These are phyloP conservation scores for Schoenoplectus triqueter DNA, from an alignment of 202 grass and related monocot species.

Conservation along the genomic window DNA sequence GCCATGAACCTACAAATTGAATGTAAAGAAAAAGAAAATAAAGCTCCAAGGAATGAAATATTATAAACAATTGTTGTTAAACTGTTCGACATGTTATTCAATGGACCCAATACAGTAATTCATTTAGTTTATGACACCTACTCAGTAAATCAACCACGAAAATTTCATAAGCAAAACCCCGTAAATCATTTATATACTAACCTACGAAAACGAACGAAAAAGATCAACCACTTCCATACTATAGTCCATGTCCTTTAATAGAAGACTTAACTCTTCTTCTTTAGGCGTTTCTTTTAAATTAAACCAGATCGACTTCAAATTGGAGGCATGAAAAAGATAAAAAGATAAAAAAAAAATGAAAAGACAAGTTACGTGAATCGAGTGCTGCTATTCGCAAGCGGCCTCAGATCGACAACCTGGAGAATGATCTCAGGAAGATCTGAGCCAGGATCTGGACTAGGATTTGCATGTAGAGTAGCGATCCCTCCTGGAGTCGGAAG, in stretches of 20 bases:
- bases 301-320: slow-evolving; percentile 15
- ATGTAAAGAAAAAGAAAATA: slow-evolving; percentile 1
- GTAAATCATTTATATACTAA: neutral
- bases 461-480: slow-evolving; percentile 53
- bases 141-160: neutral
- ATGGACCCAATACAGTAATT: no score
- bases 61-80: neutral
- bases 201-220: no score
- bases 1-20: slow-evolving; percentile 64
- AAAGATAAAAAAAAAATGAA: neutral
- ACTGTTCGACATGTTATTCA: neutral
- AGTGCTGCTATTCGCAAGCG: slow-evolving; percentile 61
- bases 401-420: slow-evolving; percentile 90
- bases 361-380: slow-evolving; percentile 67
- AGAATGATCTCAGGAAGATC: slow-evolving; percentile 62
- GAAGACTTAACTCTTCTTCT: neutral
- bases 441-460: slow-evolving; percentile 43
- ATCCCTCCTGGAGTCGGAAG: slow-evolving; percentile 60
- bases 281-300: neutral
- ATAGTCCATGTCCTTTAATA: neutral
- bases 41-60: neutral
- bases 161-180: neutral
- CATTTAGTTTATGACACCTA: neutral
- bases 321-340: neutral
- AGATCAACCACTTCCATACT: neutral